These are phyloP conservation scores for Aureobasidium sp. DNA, from an alignment of 2,329 filamentous ascomycete genomes.

Conservation along the genomic window DNA sequence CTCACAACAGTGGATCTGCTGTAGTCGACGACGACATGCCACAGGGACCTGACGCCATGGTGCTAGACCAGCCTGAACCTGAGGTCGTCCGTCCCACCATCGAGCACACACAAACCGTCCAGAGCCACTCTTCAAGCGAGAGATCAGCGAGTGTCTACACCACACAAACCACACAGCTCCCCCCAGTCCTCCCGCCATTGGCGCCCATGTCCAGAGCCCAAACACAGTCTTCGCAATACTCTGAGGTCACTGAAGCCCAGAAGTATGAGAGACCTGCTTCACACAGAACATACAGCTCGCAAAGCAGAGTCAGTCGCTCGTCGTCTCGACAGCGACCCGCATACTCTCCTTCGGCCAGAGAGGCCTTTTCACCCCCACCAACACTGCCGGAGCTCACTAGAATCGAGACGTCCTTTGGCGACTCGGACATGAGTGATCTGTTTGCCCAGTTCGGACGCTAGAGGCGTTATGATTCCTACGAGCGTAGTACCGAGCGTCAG, in stretches of 20 bases:
- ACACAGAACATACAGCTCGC: background rate
- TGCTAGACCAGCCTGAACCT: background rate
- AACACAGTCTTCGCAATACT: background rate
- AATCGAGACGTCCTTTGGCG: conserved; percentile 6
- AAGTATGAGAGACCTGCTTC: background rate
- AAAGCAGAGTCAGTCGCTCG: background rate
- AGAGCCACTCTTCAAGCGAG: background rate
- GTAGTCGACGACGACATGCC: background rate
- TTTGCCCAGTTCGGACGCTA: conserved; percentile 8
- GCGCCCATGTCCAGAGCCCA: background rate
- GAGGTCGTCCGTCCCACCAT: background rate
- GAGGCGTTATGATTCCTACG: background rate
- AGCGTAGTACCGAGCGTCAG: background rate
- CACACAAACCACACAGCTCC: background rate
- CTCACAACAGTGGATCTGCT: background rate
- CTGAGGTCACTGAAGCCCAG: background rate
- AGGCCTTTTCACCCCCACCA: background rate
- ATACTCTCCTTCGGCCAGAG: background rate
- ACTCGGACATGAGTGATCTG: conserved; percentile 5
- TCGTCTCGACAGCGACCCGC: background rate
- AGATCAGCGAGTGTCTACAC: background rate
- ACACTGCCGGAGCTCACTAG: conserved; percentile 9
- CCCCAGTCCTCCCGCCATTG: background rate
- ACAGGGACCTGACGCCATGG: background rate
- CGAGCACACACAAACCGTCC: background rate